Percentiles rank a stretch among this genome's conserved stretches.
phyloP scores from a whole-genome alignment of 2,329 filamentous ascomycete species.

The Calycina herbarum region DNA sequence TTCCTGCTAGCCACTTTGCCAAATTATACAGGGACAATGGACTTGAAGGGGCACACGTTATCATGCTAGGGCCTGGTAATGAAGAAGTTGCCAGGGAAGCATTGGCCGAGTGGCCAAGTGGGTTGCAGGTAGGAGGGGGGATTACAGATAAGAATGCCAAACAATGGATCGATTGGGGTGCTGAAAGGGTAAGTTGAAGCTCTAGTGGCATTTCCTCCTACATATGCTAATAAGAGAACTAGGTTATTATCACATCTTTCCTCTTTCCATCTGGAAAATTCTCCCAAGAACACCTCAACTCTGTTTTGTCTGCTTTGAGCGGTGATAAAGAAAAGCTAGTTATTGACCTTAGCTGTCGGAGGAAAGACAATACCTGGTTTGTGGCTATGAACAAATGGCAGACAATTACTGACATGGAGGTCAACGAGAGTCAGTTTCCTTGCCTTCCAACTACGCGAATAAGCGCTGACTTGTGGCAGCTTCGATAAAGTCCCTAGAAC shows the following conservation, averaged over 20 bases:
- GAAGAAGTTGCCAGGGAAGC: slow-evolving; percentile 77
- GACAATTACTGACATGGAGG: slow-evolving; percentile 93
- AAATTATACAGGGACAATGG: slow-evolving; percentile 74
- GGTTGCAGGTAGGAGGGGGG: slow-evolving; percentile 90
- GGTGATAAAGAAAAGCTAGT: slow-evolving; percentile 80
- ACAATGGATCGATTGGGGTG: slow-evolving; percentile 84
- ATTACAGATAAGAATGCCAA: slow-evolving; percentile 82
- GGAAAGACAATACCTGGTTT: slow-evolving; percentile 74
- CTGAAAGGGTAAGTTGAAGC: slow-evolving; percentile 69
- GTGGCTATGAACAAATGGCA: slow-evolving; percentile 99
- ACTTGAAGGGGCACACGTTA: slow-evolving; percentile 83
- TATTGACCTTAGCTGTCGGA: slow-evolving; percentile 90
- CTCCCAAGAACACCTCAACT: slow-evolving; percentile 72
- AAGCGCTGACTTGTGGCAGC: slow-evolving; percentile 51
- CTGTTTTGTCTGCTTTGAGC: slow-evolving; percentile 70
- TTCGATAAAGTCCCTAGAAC: slow-evolving; percentile 77
- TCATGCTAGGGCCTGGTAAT: slow-evolving; percentile 93
- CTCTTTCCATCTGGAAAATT: slow-evolving; percentile 86
- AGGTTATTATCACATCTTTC: slow-evolving; percentile 97
- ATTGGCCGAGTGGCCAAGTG: slow-evolving; percentile 73
- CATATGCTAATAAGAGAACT: slow-evolving; percentile 35
- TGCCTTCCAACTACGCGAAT: not conserved
- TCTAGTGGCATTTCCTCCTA: not conserved
- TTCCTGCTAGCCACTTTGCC: slow-evolving; percentile 80
- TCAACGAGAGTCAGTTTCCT: slow-evolving; percentile 68